A percentile compares a stretch with the other conserved stretches of the same genome.
Evolutionary conservation across 2,329 filamentous ascomycete genomes (phyloP).

Genomic region (Xylaria digitata): DNA sequence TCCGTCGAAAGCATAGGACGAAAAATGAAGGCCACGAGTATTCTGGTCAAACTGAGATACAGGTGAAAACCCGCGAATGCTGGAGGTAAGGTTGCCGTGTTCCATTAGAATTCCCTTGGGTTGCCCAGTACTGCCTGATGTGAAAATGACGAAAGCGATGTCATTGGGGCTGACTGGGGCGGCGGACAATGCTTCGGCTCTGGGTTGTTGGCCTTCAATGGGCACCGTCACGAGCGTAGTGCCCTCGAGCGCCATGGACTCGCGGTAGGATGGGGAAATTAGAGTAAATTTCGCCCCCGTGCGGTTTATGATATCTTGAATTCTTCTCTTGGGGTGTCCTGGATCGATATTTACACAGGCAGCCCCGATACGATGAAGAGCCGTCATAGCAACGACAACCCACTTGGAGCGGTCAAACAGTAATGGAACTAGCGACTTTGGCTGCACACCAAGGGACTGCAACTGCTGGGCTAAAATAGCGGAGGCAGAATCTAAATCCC

Average conservation of each 20-base stretch:
- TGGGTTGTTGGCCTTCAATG: slow-evolving; percentile 8
- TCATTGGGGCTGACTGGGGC: neutral
- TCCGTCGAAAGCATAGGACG: too few species aligned
- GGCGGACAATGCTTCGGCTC: neutral
- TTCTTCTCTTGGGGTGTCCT: slow-evolving; percentile 12
- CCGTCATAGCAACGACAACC: slow-evolving; percentile 25
- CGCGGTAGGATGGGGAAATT: neutral
- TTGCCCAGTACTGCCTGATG: too few species aligned
- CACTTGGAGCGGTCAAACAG: slow-evolving; percentile 24
- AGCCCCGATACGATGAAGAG: slow-evolving; percentile 21
- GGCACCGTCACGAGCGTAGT: slow-evolving; percentile 15
- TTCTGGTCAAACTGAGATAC: too few species aligned
- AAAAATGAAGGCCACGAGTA: too few species aligned
- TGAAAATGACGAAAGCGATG: too few species aligned
- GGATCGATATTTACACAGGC: slow-evolving; percentile 23
- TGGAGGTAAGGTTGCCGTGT: too few species aligned
- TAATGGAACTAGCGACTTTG: slow-evolving; percentile 17
- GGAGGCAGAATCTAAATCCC: slow-evolving; percentile 5
- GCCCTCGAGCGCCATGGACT: slow-evolving; percentile 1
- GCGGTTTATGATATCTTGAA: slow-evolving; percentile 24
- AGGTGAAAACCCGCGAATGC: too few species aligned
- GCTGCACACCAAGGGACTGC: slow-evolving; percentile 2
- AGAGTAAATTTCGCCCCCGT: slow-evolving; percentile 11
- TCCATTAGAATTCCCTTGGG: too few species aligned
- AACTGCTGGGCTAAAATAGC: slow-evolving; percentile 19